These are phyloP conservation scores for Epichloe hybrida DNA, from an alignment of 2,329 filamentous ascomycete species.

Conservation along the genomic window DNA sequence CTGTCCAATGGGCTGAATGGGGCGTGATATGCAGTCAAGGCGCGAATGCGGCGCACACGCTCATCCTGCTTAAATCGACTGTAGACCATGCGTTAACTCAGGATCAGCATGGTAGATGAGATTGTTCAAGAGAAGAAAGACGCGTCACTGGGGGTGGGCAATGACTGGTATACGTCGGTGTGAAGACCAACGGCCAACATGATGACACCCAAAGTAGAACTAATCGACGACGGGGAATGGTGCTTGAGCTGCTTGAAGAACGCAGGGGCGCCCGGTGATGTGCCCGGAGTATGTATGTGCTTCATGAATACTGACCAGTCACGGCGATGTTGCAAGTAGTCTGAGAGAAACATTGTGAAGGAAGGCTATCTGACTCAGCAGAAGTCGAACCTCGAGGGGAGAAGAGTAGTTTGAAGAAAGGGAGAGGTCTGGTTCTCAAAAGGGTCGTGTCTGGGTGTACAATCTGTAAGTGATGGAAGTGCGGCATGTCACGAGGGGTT, in stretches of 20 bases:
- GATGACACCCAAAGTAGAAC: background rate
- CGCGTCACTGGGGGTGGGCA: background rate
- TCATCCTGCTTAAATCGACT: slow-evolving; percentile 73
- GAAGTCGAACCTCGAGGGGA: background rate
- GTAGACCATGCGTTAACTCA: slow-evolving; percentile 14
- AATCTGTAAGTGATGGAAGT: background rate
- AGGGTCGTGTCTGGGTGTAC: background rate
- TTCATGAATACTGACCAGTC: slow-evolving; percentile 42
- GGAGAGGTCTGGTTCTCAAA: background rate
- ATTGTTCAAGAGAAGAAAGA: background rate
- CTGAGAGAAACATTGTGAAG: slow-evolving; percentile 27
- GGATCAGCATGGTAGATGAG: background rate
- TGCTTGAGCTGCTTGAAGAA: background rate
- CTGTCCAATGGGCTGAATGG: slow-evolving; percentile 52
- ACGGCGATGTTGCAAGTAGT: slow-evolving; percentile 56
- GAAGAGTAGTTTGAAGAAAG: background rate
- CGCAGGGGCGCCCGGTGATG: background rate
- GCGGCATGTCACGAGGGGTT: slow-evolving; percentile 7
- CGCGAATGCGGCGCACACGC: slow-evolving; percentile 53
- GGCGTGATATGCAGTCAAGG: slow-evolving; percentile 51
- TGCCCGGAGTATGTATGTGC: background rate
- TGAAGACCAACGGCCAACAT: too few species aligned
- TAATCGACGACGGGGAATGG: background rate
- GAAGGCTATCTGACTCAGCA: background rate
- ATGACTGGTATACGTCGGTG: background rate